Evolutionary conservation across 2,329 filamentous ascomycete genomes (phyloP), one percentile per base, ranked within the genome.

Genomic region (Xylaria sp.): DNA sequence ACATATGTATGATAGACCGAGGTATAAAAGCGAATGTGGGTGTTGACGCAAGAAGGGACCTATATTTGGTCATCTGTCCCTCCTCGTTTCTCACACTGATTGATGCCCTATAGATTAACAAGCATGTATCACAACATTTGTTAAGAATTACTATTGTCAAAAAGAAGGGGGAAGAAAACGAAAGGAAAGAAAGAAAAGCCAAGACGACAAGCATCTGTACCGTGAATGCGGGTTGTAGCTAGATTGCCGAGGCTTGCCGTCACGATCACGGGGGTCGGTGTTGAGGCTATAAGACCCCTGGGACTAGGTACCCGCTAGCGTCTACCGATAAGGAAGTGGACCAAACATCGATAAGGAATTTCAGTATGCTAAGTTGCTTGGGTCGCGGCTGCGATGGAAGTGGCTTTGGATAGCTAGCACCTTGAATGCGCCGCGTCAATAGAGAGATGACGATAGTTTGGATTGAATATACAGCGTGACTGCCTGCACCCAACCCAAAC

Each of bases 331-430:
- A 74, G 72, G 41, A 34, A 39, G 64, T 67, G 60, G 63, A 72
- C 72, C 69, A 70, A 66, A 69, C 70, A 67, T 60, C 64, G 75
- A 77, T 77, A 77, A 77, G 72, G 67, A 72, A 70, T 73, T 73
- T 68, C 58, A 50, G 46, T 25, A 30, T 50, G 8, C 46, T 15
- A 12, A 50, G 13, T 28, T 50, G 25, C 50, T 20, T 20, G 28
- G 28, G 25, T 28, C 48, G 48, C 25, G 48, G 25, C 28, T 50
- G 46, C 46, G 10, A 25, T 13, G 10, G 46, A 18, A 52, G 28
- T 30, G 9, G 50, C 3, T 15, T 53, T 34, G 46, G 50, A 32
- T 53, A 20, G 45, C 45, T 46, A 25, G 50, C 50, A 34, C 30
- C 8, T 23, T 55, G 3, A 10, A 15, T 34, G 18, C 20, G 4